Conservation (phyloP, 2,329 filamentous ascomycete species). For the Epichloe uncinata region DNA sequence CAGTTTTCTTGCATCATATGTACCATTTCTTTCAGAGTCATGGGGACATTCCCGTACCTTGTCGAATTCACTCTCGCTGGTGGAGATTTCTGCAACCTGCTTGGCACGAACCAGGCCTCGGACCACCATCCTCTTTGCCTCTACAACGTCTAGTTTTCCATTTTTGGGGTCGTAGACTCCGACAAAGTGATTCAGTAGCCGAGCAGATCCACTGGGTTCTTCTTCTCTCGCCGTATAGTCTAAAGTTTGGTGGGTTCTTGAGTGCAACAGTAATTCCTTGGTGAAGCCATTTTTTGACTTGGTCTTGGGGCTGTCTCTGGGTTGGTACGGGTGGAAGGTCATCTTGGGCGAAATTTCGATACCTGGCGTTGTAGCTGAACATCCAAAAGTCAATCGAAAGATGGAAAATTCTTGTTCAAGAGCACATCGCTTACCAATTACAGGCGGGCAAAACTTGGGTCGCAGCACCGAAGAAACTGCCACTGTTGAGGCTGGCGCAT, state of each 20-base stretch:
- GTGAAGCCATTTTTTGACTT: slow-evolving; percentile 26
- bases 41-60: slow-evolving; percentile 13
- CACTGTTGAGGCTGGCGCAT: slow-evolving; percentile 25
- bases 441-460: slow-evolving; percentile 34
- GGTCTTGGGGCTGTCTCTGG: slow-evolving; percentile 20
- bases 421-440: slow-evolving; percentile 30
- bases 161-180: slow-evolving; percentile 50
- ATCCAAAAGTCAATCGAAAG: background rate
- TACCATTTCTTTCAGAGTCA: no score
- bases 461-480: slow-evolving; percentile 33
- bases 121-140: slow-evolving; percentile 51
- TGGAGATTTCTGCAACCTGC: slow-evolving; percentile 34
- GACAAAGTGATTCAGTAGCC: slow-evolving; percentile 47
- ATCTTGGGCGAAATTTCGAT: slow-evolving; percentile 21
- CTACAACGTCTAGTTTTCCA: slow-evolving; percentile 44
- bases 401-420: no score
- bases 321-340: slow-evolving; percentile 37
- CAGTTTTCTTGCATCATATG: slow-evolving; percentile 7
- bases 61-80: slow-evolving; percentile 19
- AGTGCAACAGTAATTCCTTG: slow-evolving; percentile 43
- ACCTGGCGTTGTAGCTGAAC: slow-evolving; percentile 21
- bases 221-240: slow-evolving; percentile 47
- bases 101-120: slow-evolving; percentile 43
- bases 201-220: slow-evolving; percentile 15
- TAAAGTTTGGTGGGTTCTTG: slow-evolving; percentile 40